These are phyloP conservation scores for Sarocladium kiliense DNA, from an alignment of 2,329 filamentous ascomycete species.

Conservation along the genomic window DNA sequence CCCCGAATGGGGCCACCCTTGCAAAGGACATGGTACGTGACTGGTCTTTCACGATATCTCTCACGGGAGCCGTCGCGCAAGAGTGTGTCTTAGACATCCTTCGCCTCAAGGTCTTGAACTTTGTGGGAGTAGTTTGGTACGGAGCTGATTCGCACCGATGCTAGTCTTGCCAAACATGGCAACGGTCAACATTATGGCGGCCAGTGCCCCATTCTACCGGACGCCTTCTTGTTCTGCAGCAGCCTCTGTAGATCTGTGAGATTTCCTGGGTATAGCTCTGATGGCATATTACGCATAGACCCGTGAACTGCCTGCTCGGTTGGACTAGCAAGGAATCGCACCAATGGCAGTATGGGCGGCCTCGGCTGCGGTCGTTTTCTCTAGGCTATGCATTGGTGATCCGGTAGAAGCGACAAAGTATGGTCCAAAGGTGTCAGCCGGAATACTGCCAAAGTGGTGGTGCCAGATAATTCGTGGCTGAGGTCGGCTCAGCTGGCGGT, in stretches of 20 bases:
- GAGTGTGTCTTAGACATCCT: neutral
- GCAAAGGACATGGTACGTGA: neutral
- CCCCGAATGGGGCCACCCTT: neutral
- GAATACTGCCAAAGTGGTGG: neutral
- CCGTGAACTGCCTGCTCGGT: neutral
- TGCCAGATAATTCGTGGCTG: neutral
- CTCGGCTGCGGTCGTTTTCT: neutral
- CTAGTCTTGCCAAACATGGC: neutral
- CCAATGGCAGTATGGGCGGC: neutral
- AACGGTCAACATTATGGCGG: neutral
- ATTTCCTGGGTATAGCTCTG: slow-evolving; percentile 5
- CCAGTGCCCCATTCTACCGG: slow-evolving; percentile 1
- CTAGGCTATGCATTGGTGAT: slow-evolving; percentile 1
- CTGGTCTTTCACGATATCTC: neutral
- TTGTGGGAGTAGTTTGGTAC: slow-evolving; percentile 7
- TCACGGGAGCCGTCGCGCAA: slow-evolving; percentile 2
- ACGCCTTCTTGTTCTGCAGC: neutral
- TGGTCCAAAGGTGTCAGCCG: slow-evolving; percentile 1
- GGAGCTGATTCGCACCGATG: neutral
- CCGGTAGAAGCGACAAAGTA: neutral
- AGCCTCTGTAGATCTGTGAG: slow-evolving; percentile 3
- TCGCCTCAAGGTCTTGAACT: neutral
- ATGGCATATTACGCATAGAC: neutral
- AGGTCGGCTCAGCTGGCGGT: neutral
- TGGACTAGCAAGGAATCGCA: neutral